A percentile compares a stretch with the other conserved stretches of the same genome.
Conservation (phyloP, 2,329 filamentous ascomycete species). For the Phaeosphaeria sp. region DNA sequence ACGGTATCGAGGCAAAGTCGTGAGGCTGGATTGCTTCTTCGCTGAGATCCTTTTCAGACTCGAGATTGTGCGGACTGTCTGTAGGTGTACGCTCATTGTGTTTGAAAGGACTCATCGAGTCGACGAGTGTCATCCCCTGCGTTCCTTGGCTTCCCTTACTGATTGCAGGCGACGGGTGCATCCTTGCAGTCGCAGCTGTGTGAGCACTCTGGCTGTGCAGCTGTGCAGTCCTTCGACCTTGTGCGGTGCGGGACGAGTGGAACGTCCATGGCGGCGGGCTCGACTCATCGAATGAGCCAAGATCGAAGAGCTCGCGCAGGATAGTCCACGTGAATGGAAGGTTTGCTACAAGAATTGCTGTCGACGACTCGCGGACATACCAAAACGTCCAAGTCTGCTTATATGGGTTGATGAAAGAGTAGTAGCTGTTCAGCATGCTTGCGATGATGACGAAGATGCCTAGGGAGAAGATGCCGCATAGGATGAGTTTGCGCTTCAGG, state of each 20-base stretch:
- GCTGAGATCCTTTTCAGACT: slow-evolving; percentile 15
- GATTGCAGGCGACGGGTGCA: slow-evolving; percentile 6
- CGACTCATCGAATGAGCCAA: slow-evolving; percentile 39
- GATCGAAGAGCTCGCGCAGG: slow-evolving; percentile 56
- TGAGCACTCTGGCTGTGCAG: slow-evolving; percentile 13
- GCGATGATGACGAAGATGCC: slow-evolving; percentile 59
- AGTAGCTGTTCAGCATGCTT: slow-evolving; percentile 59
- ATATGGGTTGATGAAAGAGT: slow-evolving; percentile 36
- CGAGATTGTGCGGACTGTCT: slow-evolving; percentile 16
- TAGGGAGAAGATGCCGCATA: slow-evolving; percentile 64
- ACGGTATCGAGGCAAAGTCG: slow-evolving; percentile 21
- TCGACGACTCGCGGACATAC: slow-evolving; percentile 41
- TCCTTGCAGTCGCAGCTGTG: slow-evolving; percentile 10
- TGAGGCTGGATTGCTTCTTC: slow-evolving; percentile 14
- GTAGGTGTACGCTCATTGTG: slow-evolving; percentile 4
- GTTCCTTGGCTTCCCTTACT: slow-evolving; percentile 16
- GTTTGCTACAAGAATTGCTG: slow-evolving; percentile 56
- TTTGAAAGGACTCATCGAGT: slow-evolving; percentile 14
- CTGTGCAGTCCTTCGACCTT: slow-evolving; percentile 28
- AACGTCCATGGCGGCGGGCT: slow-evolving; percentile 40
- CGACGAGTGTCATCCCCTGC: slow-evolving; percentile 22
- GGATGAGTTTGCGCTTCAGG: slow-evolving; percentile 59
- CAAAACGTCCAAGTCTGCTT: slow-evolving; percentile 37
- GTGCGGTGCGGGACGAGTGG: slow-evolving; percentile 36
- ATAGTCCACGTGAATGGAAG: slow-evolving; percentile 61